A percentile compares a stretch with the other conserved stretches of the same genome.
These are phyloP conservation scores for Butyriboletus loyo DNA, from an alignment of 768 basidiomycete species.

Conservation along the genomic window DNA sequence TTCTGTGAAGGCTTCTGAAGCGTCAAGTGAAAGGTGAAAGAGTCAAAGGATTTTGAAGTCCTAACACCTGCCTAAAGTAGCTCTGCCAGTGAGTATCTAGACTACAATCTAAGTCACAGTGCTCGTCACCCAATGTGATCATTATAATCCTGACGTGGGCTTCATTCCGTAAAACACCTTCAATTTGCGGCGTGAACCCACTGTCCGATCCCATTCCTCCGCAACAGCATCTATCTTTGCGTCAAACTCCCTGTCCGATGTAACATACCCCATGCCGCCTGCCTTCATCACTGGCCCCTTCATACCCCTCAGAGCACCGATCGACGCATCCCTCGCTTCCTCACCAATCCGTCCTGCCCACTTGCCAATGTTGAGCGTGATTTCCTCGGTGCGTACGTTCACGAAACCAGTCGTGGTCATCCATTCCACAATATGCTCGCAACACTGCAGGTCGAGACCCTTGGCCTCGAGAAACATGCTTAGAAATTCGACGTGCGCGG, in stretches of 20 bases:
- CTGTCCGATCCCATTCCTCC: slow-evolving; percentile 19
- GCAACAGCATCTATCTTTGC: slow-evolving; percentile 11
- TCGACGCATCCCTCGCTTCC: slow-evolving; percentile 17
- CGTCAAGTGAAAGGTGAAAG: too few species aligned
- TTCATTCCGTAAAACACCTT: slow-evolving; percentile 7
- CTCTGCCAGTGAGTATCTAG: too few species aligned
- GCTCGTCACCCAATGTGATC: neutral
- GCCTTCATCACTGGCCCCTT: slow-evolving; percentile 22
- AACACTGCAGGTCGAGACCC: slow-evolving; percentile 9
- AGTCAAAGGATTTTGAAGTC: too few species aligned
- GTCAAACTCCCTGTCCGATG: slow-evolving; percentile 19
- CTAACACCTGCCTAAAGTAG: too few species aligned
- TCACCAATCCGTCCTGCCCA: slow-evolving; percentile 19
- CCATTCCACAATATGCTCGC: slow-evolving; percentile 8
- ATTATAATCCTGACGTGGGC: neutral
- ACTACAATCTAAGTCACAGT: too few species aligned
- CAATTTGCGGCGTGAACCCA: slow-evolving; percentile 6
- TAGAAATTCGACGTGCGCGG: slow-evolving; percentile 6
- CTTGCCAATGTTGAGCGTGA: slow-evolving; percentile 12
- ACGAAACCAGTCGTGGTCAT: slow-evolving; percentile 1
- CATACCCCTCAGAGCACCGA: slow-evolving; percentile 19
- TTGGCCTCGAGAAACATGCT: slow-evolving; percentile 7
- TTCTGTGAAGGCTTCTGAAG: too few species aligned
- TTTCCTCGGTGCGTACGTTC: slow-evolving; percentile 9
- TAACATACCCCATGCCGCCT: slow-evolving; percentile 20